Evolutionary conservation across 2,329 filamentous ascomycete species (phyloP).

Genomic region (Bipolaris victoriae): DNA sequence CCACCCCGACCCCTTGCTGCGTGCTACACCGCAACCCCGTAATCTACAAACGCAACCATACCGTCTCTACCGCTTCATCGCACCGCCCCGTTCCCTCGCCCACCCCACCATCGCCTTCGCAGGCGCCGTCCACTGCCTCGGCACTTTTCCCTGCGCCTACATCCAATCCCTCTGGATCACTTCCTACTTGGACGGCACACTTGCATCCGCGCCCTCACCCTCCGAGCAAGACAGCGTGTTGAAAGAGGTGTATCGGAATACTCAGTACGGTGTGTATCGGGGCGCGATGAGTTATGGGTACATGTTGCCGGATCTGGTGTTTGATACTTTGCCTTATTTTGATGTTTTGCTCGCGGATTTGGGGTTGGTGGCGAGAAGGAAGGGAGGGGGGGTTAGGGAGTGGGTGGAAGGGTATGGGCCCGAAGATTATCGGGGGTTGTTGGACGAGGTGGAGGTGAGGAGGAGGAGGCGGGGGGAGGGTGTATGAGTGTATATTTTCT

Average conservation of each 20-base stretch:
- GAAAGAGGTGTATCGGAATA: slow-evolving; percentile 62
- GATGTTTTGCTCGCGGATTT: slow-evolving; percentile 36
- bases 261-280: slow-evolving; percentile 72
- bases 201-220: slow-evolving; percentile 41
- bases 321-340: slow-evolving; percentile 40
- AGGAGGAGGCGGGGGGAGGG: neutral
- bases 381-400: slow-evolving; percentile 28
- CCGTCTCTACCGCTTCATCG: slow-evolving; percentile 54
- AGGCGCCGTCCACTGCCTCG: slow-evolving; percentile 45
- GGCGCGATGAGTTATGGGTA: slow-evolving; percentile 73
- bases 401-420: slow-evolving; percentile 48
- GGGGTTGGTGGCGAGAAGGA: slow-evolving; percentile 26
- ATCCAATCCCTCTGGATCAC: slow-evolving; percentile 57
- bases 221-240: slow-evolving; percentile 9
- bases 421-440: slow-evolving; percentile 62
- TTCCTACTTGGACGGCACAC: slow-evolving; percentile 65
- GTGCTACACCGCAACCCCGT: slow-evolving; percentile 4
- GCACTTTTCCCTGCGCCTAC: slow-evolving; percentile 47
- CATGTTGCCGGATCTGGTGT: slow-evolving; percentile 60
- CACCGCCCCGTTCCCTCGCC: slow-evolving; percentile 35
- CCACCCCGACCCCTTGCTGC: slow-evolving; percentile 30
- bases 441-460: slow-evolving; percentile 58
- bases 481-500: neutral
- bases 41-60: slow-evolving; percentile 30
- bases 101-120: slow-evolving; percentile 27